Conservation (phyloP, 129 eudicot species). For the Apium graveolens region DNA sequence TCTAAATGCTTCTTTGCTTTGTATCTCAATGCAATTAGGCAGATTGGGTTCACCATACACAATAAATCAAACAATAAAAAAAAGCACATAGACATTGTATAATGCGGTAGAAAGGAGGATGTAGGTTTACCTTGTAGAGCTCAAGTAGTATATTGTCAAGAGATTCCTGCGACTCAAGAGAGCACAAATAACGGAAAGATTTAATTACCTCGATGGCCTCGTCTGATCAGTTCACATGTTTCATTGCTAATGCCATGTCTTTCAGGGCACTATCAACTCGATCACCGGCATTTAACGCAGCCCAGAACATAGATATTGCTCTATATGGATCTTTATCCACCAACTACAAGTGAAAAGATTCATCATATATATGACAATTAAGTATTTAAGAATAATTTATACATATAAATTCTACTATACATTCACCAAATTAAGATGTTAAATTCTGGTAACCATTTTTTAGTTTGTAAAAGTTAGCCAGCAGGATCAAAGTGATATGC, state of each 20-base stretch:
- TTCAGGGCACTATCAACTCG: constrained; percentile 84
- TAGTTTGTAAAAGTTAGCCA: no score
- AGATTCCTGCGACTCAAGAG: constrained; percentile 66
- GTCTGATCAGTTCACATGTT: constrained; percentile 66
- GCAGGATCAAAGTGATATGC: no score
- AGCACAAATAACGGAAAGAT: constrained; percentile 80
- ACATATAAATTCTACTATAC: neutral
- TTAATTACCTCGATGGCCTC: constrained; percentile 91
- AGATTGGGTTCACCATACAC: no score
- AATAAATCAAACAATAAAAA: no score
- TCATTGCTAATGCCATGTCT: constrained; percentile 92
- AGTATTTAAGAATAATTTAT: neutral
- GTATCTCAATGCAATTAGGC: neutral
- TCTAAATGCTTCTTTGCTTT: neutral
- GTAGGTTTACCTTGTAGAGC: constrained; percentile 63
- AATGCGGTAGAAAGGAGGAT: neutral
- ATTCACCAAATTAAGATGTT: neutral
- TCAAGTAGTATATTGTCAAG: constrained; percentile 76
- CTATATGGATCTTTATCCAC: constrained; percentile 70
- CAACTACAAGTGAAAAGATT: constrained; percentile 23
- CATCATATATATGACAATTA: neutral
- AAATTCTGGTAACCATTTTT: no score
- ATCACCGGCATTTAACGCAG: constrained; percentile 87
- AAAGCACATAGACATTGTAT: no score
- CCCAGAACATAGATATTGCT: constrained; percentile 83